phyloP scores from a whole-genome alignment of 140 eudicot genomes.

The Erigeron philadelphicus region DNA sequence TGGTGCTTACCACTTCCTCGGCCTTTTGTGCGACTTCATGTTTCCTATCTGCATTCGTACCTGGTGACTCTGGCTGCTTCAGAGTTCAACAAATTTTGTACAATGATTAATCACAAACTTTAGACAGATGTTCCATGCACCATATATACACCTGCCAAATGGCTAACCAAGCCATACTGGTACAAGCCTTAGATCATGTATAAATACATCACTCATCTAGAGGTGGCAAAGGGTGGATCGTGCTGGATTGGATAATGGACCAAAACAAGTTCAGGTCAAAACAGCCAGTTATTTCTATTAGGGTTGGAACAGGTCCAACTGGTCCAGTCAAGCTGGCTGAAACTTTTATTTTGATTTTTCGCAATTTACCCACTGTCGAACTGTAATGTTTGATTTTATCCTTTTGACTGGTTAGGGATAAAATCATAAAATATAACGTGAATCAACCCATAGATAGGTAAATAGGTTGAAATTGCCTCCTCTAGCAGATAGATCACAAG shows the following conservation, averaged over 20 bases:
- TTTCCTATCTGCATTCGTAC: conserved; percentile 9
- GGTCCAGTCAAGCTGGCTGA: too few relatives aligned
- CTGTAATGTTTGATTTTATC: neutral
- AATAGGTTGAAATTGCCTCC: neutral
- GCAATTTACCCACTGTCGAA: neutral
- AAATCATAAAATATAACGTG: neutral
- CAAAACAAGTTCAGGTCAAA: neutral
- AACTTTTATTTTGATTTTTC: too few relatives aligned
- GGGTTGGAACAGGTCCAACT: too few relatives aligned
- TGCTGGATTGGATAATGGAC: too few relatives aligned
- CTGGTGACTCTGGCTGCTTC: conserved; percentile 24
- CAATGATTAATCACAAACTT: neutral
- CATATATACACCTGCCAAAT: neutral
- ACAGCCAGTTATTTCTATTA: neutral
- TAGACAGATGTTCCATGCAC: neutral
- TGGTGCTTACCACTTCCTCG: conserved; percentile 62
- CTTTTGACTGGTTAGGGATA: too few relatives aligned
- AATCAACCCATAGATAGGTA: neutral
- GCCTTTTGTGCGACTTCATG: conserved; percentile 41
- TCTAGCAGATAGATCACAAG: neutral
- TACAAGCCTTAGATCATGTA: neutral
- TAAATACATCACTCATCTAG: neutral
- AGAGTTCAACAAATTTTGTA: conserved; percentile 2
- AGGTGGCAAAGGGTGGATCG: neutral
- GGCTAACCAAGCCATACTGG: neutral